Conservation (phyloP, 2,329 filamentous ascomycete species). For the Aspergillus fischeri region DNA sequence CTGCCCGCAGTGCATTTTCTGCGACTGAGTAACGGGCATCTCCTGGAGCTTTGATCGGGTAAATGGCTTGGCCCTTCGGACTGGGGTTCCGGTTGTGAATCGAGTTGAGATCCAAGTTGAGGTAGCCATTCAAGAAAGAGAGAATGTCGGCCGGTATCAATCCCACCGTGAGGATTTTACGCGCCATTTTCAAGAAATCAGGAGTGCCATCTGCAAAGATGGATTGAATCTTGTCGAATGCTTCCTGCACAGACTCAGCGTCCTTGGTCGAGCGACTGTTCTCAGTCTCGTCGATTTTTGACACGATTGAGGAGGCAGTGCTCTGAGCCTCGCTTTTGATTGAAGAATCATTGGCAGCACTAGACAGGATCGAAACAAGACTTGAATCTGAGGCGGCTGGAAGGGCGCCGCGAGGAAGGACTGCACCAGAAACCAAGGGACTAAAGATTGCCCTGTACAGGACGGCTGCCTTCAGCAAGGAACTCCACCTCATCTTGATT, state of each 20-base stretch:
- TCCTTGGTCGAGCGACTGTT: background rate
- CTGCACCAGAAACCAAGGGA: background rate
- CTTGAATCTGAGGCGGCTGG: background rate
- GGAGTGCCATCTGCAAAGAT: conserved; percentile 2
- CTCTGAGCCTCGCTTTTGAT: background rate
- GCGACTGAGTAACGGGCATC: conserved; percentile 50
- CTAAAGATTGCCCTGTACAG: background rate
- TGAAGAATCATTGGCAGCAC: background rate
- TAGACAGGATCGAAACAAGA: conserved; percentile 3
- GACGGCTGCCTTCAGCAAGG: background rate
- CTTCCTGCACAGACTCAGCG: background rate
- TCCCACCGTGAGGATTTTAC: conserved; percentile 8
- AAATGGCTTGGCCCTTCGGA: conserved; percentile 4
- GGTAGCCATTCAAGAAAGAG: conserved; percentile 13
- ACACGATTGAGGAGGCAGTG: background rate
- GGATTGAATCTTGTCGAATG: background rate
- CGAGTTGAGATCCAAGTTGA: conserved; percentile 13
- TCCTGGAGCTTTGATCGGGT: conserved; percentile 17
- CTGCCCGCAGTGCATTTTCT: conserved; percentile 46
- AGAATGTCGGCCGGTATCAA: conserved; percentile 13
- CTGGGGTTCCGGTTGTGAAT: conserved; percentile 11
- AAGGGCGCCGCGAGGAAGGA: background rate
- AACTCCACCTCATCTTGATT: background rate
- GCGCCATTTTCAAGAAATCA: conserved; percentile 2
- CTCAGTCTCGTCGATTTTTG: background rate